These are phyloP conservation scores for Eutrema heterophyllum DNA, from an alignment of 345 rosid genomes.

Conservation along the genomic window DNA sequence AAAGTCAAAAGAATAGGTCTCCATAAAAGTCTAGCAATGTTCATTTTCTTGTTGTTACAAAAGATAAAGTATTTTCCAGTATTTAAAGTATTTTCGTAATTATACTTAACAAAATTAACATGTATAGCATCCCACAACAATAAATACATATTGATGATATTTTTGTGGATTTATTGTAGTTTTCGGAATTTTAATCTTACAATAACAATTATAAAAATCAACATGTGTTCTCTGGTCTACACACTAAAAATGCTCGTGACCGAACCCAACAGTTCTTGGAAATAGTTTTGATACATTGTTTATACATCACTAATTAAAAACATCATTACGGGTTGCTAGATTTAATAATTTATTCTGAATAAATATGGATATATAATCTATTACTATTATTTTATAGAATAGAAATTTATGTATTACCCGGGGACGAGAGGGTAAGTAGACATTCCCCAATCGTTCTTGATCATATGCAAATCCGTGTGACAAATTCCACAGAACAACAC, in stretches of 20 bases:
- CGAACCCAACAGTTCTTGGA: neutral
- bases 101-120: neutral
- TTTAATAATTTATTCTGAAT: neutral
- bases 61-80: neutral
- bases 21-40: neutral
- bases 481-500: conserved; percentile 79
- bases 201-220: neutral
- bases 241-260: neutral
- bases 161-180: neutral
- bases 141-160: too few species aligned
- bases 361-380: neutral
- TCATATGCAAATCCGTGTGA: conserved; percentile 48
- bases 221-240: neutral
- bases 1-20: neutral
- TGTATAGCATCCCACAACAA: neutral
- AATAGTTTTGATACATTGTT: neutral
- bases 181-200: neutral
- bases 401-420: conserved; percentile 35
- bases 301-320: neutral
- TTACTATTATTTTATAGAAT: neutral
- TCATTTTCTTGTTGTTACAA: neutral
- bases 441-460: conserved; percentile 49
- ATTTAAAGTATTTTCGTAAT: neutral
- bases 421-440: conserved; percentile 59
- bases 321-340: neutral